phyloP scores from a whole-genome alignment of 305 asterid species.

The Plantago coronopus region DNA sequence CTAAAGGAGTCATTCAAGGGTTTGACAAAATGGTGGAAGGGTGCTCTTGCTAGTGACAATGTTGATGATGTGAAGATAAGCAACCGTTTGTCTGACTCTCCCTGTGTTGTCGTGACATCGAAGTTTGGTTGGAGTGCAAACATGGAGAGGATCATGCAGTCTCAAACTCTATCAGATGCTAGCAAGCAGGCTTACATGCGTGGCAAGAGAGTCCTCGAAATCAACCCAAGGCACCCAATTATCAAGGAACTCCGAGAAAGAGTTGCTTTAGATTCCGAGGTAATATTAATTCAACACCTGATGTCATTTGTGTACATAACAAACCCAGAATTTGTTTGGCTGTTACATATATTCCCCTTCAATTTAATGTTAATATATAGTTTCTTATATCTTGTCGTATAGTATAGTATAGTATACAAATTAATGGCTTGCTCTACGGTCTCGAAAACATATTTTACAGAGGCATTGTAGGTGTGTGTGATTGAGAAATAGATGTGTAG shows the following conservation, averaged over 20 bases:
- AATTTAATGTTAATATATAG: no score
- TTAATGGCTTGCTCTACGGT: no score
- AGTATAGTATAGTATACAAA: no score
- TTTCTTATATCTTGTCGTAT: no score
- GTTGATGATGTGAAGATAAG: conserved; percentile 89
- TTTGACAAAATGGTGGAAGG: conserved; percentile 95
- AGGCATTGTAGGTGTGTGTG: no score
- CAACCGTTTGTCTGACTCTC: conserved; percentile 84
- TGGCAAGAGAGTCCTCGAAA: conserved; percentile 92
- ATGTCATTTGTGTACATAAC: background rate
- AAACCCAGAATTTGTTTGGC: background rate
- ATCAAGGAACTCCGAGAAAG: conserved; percentile 84
- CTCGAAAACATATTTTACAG: no score
- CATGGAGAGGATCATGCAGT: conserved; percentile 97
- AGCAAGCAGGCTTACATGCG: conserved; percentile 90
- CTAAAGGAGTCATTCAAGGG: conserved; percentile 81
- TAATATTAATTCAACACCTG: conserved; percentile 16
- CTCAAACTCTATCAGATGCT: conserved; percentile 88
- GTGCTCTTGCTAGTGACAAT: conserved; percentile 72
- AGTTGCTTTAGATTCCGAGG: conserved; percentile 72
- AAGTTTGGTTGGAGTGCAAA: conserved; percentile 92
- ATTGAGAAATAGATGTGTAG: no score
- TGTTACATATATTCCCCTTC: background rate
- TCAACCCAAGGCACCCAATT: conserved; percentile 92
- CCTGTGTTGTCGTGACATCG: conserved; percentile 93